Percentiles rank a stretch among this genome's conserved stretches.
Conservation (phyloP, 2,329 filamentous ascomycete species). For the Pseudogymnoascus sp. region DNA sequence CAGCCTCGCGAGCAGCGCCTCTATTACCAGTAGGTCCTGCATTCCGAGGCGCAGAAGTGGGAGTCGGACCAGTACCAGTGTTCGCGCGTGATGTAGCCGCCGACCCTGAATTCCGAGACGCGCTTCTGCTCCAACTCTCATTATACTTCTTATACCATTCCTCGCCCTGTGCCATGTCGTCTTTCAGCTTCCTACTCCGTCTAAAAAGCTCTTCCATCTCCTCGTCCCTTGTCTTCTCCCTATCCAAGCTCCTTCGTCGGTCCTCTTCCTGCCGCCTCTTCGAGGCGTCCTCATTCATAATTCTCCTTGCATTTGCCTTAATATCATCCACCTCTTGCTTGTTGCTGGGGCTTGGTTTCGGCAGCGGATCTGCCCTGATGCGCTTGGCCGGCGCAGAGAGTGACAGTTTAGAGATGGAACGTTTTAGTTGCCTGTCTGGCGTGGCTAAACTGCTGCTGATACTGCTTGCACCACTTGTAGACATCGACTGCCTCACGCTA, state of each 20-base stretch:
- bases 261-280: conserved; percentile 4
- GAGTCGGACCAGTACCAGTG: neutral
- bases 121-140: conserved; percentile 12
- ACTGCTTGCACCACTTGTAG: conserved; percentile 15
- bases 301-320: conserved; percentile 8
- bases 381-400: conserved; percentile 2
- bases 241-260: neutral
- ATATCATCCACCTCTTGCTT: conserved; percentile 16
- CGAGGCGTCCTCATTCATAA: neutral
- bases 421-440: conserved; percentile 13
- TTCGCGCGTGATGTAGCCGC: conserved; percentile 1
- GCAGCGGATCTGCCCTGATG: neutral
- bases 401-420: conserved; percentile 9
- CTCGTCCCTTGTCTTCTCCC: conserved; percentile 17
- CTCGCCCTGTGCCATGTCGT: conserved; percentile 28
- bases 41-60: neutral
- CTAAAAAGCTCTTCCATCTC: conserved; percentile 27
- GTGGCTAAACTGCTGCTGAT: neutral
- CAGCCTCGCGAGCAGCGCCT: neutral
- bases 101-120: neutral
- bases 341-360: conserved; percentile 21
- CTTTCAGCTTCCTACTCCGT: conserved; percentile 25
- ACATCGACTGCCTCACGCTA: conserved; percentile 15
- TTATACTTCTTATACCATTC: conserved; percentile 24
- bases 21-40: neutral